phyloP scores from a whole-genome alignment of 116 monocot genomes.

The Posidonia oceanica region DNA sequence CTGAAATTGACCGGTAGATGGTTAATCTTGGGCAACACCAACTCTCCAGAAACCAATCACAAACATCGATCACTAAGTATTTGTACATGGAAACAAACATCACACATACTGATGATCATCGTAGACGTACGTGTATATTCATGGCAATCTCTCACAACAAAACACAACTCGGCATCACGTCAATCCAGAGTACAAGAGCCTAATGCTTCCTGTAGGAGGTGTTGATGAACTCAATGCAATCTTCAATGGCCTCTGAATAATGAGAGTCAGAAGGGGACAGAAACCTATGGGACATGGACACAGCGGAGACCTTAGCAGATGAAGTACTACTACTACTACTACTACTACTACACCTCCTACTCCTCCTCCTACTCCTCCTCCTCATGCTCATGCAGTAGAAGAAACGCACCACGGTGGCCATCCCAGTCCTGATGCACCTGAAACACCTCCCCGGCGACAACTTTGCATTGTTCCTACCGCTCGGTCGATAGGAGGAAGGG shows the following conservation, averaged over 20 bases:
- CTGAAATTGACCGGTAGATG: no score
- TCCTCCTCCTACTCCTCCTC: background rate
- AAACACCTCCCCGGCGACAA: slow-evolving; percentile 13
- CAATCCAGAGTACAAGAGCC: no score
- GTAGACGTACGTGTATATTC: no score
- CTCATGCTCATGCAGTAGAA: background rate
- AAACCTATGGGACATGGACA: slow-evolving; percentile 8
- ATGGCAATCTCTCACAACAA: no score
- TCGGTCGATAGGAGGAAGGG: background rate
- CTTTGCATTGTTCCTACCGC: background rate
- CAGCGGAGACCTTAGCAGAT: slow-evolving; percentile 8
- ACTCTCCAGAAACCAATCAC: no score
- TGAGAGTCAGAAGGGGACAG: slow-evolving; percentile 41
- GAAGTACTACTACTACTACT: background rate
- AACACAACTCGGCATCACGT: no score
- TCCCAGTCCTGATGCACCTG: slow-evolving; percentile 1
- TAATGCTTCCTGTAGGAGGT: slow-evolving; percentile 37
- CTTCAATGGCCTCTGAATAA: slow-evolving; percentile 58
- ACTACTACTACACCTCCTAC: background rate
- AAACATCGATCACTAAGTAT: no score
- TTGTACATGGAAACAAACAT: no score
- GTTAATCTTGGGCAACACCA: no score
- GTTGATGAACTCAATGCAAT: slow-evolving; percentile 84
- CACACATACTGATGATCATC: no score
- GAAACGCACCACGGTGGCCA: background rate